Base-by-base conservation (phyloP, 208 protist genomes). In the Angomonas deanei region DNA sequence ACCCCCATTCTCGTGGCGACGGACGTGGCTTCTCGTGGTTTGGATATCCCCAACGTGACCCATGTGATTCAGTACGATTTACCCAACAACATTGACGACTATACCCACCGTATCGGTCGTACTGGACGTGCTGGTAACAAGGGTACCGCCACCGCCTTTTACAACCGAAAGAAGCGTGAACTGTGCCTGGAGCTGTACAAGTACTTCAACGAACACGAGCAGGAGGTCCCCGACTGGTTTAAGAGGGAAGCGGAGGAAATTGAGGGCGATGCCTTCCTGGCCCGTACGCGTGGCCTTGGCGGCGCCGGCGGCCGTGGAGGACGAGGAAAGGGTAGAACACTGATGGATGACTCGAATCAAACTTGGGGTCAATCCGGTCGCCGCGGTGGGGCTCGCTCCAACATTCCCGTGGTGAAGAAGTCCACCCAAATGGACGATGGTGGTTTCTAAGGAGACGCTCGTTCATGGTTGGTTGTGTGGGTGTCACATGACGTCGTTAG, bases 71-170 rank as follows among this genome's bases (percentile, higher is more conserved):
- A 99, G 76, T 99, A 96, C 63, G 96, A 98, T 71, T 68, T 99
- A 28, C 97, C 98, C 19, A 74, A 78, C 19, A 84, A 96, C 77
- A 97, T 99, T 72, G 97, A 99, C 52, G 97, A 99, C 69, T 99
- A 99, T 81, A 96, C 98, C 2, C 98, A 99, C 82, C 86, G 98
- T 52, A 99, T 99, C 74, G 98, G 99, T 67, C 89, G 99, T 81
- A 99, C 98, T 4, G 99, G 98, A 21, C 87, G 98, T 64, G 97
- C 96, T 2, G 98, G 98, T 54, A 99, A 98, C 76, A 88, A 80
- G 55, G 97, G 98, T 64, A 61, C 88, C 10, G 96, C 98, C 2
- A 98, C 96, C 13, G 75, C 92, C 33, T 98, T 99, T 75, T 96
- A 98, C 70, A 83, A 70, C 30, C 64, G 66, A 48, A 83, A 81